Evolutionary conservation across 2,329 filamentous ascomycete species (phyloP).

Genomic region (Emericellopsis cladophorae): DNA sequence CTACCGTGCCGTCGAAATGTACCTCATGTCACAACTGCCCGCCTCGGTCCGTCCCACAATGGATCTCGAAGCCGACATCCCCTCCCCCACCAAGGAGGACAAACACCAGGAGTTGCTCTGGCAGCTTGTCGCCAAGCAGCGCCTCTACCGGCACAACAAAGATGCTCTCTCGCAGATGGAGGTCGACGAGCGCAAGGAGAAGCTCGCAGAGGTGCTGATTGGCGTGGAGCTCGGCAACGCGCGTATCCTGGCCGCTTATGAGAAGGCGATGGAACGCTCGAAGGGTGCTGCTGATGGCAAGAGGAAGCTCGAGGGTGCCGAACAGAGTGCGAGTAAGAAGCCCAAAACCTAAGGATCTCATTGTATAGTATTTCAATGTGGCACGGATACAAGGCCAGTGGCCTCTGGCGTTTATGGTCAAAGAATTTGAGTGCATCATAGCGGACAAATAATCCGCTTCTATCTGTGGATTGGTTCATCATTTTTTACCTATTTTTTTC

Average conservation of each 20-base stretch:
- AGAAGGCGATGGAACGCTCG: constrained; percentile 21
- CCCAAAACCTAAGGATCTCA: constrained; percentile 20
- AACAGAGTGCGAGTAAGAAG: constrained; percentile 28
- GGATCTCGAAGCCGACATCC: constrained; percentile 26
- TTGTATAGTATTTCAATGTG: not conserved
- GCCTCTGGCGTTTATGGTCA: no score
- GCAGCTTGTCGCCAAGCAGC: constrained; percentile 63
- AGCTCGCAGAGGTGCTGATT: constrained; percentile 55
- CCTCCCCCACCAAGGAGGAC: constrained; percentile 36
- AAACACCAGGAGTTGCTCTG: constrained; percentile 56
- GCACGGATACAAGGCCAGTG: not conserved
- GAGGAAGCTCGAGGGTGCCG: constrained; percentile 27
- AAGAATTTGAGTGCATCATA: no score
- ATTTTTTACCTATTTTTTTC: not conserved
- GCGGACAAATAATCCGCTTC: not conserved
- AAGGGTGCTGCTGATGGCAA: constrained; percentile 22
- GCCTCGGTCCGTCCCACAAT: constrained; percentile 40
- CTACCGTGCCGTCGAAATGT: constrained; percentile 61
- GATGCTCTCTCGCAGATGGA: constrained; percentile 61
- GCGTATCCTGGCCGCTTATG: constrained; percentile 40
- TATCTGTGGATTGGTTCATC: not conserved
- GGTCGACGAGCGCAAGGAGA: constrained; percentile 53
- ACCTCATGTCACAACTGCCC: constrained; percentile 51
- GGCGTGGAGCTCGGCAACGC: constrained; percentile 63
- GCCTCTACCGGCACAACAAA: constrained; percentile 63